These are phyloP conservation scores for Epichloe scottii DNA, from an alignment of 2,329 filamentous ascomycete species.

Conservation along the genomic window DNA sequence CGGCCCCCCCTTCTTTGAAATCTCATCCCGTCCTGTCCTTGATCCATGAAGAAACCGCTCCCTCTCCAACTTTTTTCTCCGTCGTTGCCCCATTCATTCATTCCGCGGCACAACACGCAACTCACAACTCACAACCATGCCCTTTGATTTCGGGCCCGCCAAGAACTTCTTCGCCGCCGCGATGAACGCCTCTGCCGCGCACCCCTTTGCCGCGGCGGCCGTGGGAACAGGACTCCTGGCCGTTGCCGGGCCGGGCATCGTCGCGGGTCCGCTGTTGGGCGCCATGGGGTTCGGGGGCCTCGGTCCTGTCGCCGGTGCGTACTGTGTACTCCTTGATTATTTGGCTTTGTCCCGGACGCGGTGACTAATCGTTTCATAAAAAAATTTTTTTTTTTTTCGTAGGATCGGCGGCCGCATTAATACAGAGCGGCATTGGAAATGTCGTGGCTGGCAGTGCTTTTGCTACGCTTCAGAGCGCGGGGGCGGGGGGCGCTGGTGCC, in stretches of 20 bases:
- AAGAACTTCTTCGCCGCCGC: background rate
- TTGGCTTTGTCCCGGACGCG: no score
- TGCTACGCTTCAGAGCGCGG: conserved; percentile 21
- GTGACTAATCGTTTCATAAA: background rate
- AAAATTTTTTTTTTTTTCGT: no score
- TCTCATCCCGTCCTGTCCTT: no score
- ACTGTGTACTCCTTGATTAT: no score
- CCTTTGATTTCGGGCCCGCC: no score
- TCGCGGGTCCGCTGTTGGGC: background rate
- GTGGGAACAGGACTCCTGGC: background rate
- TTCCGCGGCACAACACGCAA: no score
- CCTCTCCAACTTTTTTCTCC: no score
- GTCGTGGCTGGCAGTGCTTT: conserved; percentile 14
- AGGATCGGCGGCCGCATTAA: background rate
- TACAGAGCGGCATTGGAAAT: conserved; percentile 18
- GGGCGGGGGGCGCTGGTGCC: conserved; percentile 15
- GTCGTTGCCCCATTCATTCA: no score
- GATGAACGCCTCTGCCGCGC: background rate
- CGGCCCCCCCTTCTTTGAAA: no score
- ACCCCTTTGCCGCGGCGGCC: background rate
- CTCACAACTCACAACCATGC: no score
- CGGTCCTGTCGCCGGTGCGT: background rate
- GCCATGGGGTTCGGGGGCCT: background rate
- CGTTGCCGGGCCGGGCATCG: background rate
- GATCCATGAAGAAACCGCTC: no score